Evolutionary conservation across 2,329 filamentous ascomycete genomes (phyloP), one percentile per base, ranked within the genome.

Genomic region (Tolypocladium pustulatum): DNA sequence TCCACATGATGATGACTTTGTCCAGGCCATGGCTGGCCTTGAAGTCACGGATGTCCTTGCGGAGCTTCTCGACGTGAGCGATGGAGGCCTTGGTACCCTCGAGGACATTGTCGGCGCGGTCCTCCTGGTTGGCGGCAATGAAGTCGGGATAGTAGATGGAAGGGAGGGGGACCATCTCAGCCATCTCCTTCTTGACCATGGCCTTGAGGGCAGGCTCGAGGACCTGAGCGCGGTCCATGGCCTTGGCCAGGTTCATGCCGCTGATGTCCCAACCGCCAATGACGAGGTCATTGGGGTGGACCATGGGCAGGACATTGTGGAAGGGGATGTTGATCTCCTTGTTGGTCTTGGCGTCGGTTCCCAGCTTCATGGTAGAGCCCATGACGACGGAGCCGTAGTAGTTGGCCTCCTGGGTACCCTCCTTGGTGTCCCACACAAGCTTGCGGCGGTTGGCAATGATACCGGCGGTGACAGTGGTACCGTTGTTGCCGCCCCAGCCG

Each of bases 81-180:
- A 79, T 86, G 73, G 80, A 91, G 64, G 92, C 92, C 79, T 94
- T 95, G 75, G 80, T 83, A 57, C 94, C 94, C 62, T 88, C 78
- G 55, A 97, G 75, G 63, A 96, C 70, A 69, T 99, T 97, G 78
- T 99, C 91, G 64, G 93, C 94, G 69, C 94, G 89, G 70, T 92
- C 91, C 75, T 94, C 92, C 78, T 99, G 94, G 80, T 99, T 99
- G 72, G 94, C 90, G 65, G 94, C 94, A 71, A 99, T 99, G 81
- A 99, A 99, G 76, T 97, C 94, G 1, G 94, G 94, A 75, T 99
- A 99, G 84, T 99, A 99, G 77, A 97, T 89, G 75, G 89, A 93
- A 30, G 91, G 93, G 63, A 97, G 84, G 36, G 94, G 94, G 67
- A 87, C 86, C 86, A 97, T 89, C 67, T 81, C 79, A 61, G 86